Evolutionary conservation across 2,329 filamentous ascomycete species (phyloP).

Genomic region (Atkinsonella hypoxylon): DNA sequence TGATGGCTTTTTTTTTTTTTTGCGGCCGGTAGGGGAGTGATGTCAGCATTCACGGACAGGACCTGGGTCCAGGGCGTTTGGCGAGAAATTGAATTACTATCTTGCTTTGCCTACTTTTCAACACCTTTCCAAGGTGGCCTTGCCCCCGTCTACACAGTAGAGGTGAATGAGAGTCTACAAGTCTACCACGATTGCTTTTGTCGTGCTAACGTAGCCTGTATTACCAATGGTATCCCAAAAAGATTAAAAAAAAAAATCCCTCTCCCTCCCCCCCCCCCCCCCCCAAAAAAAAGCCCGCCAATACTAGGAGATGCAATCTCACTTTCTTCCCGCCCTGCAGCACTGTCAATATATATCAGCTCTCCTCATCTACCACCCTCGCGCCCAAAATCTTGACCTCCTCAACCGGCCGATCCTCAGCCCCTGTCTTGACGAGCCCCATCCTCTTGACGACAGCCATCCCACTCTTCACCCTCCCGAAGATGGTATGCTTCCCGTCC

Average conservation of each 20-base stretch:
- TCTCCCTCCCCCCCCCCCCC: no score
- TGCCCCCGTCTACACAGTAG: neutral
- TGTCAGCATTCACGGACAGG: conserved; percentile 11
- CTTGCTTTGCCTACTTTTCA: neutral
- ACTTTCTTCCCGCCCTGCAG: no score
- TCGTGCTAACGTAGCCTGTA: no score
- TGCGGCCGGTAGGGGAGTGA: conserved; percentile 1
- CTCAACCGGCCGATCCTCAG: conserved; percentile 69
- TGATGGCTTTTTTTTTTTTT: neutral
- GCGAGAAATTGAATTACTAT: conserved; percentile 1
- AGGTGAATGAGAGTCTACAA: neutral
- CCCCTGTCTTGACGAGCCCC: conserved; percentile 73
- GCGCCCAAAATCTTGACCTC: conserved; percentile 72
- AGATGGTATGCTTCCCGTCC: conserved; percentile 95
- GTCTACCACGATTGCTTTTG: no score
- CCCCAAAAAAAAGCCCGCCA: no score
- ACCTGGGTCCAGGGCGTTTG: conserved; percentile 11
- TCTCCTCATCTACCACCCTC: conserved; percentile 47
- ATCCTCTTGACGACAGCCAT: conserved; percentile 77
- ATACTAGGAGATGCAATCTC: no score
- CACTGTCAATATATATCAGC: conserved; percentile 3
- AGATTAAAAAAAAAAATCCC: neutral
- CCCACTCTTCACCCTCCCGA: conserved; percentile 77
- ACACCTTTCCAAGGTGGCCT: no score
- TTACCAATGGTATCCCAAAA: no score